A percentile compares a stretch with the other conserved stretches of the same genome.
phyloP scores from a whole-genome alignment of 2,329 filamentous ascomycete genomes.

The Xenoacremonium recifei region DNA sequence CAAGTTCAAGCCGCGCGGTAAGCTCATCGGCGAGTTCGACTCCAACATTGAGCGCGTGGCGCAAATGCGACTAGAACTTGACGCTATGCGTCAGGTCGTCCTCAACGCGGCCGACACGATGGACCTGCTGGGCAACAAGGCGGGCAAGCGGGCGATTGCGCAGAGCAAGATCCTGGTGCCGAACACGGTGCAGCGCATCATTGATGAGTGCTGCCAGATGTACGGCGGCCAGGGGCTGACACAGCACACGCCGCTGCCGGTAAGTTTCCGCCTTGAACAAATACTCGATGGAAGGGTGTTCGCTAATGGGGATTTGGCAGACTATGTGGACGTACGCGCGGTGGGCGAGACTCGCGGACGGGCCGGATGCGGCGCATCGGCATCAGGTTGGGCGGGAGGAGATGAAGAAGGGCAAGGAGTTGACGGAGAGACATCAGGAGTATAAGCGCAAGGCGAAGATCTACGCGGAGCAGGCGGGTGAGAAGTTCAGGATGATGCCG shows the following conservation, averaged over 20 bases:
- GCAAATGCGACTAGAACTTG: conserved; percentile 82
- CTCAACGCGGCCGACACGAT: conserved; percentile 88
- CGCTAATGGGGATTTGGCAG: no score
- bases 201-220: conserved; percentile 87
- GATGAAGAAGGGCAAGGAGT: conserved; percentile 61
- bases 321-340: conserved; percentile 68
- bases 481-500: conserved; percentile 26
- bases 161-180: conserved; percentile 88
- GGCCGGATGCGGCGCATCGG: conserved; percentile 86
- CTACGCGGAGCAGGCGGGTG: conserved; percentile 56
- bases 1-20: conserved; percentile 20
- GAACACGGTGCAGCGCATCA: conserved; percentile 71
- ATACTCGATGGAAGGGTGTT: no score
- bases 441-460: conserved; percentile 62
- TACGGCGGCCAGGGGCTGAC: conserved; percentile 83
- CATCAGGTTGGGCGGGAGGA: conserved; percentile 73
- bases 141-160: conserved; percentile 81
- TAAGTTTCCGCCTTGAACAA: no score
- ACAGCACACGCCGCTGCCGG: conserved; percentile 79
- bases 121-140: conserved; percentile 79
- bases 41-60: conserved; percentile 89
- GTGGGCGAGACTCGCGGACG: conserved; percentile 79
- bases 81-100: conserved; percentile 78
- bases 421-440: conserved; percentile 56
- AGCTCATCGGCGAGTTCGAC: conserved; percentile 58